Evolutionary conservation across 1,284 basidiomycete genomes (phyloP).

Genomic region (Fistulinella cinereoalba): DNA sequence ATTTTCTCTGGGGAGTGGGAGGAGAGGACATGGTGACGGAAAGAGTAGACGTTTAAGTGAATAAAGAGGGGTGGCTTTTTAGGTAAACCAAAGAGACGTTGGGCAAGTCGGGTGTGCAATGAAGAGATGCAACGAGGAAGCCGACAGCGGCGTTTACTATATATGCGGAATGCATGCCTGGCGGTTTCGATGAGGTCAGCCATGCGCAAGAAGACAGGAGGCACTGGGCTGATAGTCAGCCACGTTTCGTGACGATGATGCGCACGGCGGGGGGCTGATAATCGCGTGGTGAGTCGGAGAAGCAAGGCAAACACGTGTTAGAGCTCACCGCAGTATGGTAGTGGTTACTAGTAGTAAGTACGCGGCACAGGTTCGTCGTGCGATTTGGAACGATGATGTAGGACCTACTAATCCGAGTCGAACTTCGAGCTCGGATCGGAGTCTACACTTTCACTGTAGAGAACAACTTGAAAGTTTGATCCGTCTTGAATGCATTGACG

Average conservation of each 20-base stretch:
- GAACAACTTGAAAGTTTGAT: no score
- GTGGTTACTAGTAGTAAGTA: no score
- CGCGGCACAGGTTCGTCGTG: background rate
- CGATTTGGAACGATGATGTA: no score
- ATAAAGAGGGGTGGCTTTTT: slow-evolving; percentile 1
- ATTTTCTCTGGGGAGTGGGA: slow-evolving; percentile 32
- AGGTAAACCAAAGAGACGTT: slow-evolving; percentile 11
- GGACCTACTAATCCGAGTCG: background rate
- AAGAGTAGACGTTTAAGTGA: background rate
- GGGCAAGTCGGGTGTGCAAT: slow-evolving; percentile 17
- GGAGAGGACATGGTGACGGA: slow-evolving; percentile 21
- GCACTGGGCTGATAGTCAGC: slow-evolving; percentile 13
- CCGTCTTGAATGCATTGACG: no score
- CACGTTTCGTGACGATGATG: slow-evolving; percentile 28
- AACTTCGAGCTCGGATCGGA: background rate
- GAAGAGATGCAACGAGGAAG: slow-evolving; percentile 18
- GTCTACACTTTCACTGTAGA: no score
- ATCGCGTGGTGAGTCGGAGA: slow-evolving; percentile 32
- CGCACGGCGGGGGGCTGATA: slow-evolving; percentile 32
- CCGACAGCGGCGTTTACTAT: slow-evolving; percentile 25
- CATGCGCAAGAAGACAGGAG: slow-evolving; percentile 31
- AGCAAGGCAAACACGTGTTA: slow-evolving; percentile 34
- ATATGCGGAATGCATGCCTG: slow-evolving; percentile 31
- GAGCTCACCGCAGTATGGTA: slow-evolving; percentile 9
- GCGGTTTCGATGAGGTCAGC: slow-evolving; percentile 35